phyloP scores from a whole-genome alignment of 2,329 filamentous ascomycete genomes.

The Ophiostoma fasciatum region DNA sequence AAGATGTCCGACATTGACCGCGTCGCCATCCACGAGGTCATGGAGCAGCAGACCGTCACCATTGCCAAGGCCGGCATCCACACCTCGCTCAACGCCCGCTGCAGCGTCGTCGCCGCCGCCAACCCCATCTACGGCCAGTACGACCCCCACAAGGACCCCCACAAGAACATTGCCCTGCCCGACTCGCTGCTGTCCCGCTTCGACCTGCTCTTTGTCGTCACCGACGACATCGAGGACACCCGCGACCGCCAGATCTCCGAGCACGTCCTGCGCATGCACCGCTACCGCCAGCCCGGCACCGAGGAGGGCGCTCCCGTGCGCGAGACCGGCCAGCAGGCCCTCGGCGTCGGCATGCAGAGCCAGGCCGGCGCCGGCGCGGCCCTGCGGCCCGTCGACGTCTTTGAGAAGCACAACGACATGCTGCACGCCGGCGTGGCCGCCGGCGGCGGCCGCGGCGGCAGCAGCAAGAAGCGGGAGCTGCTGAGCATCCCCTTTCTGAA shows the following conservation, averaged over 20 bases:
- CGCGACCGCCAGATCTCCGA: slow-evolving; percentile 85
- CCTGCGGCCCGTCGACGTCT: slow-evolving; percentile 73
- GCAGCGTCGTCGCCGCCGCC: slow-evolving; percentile 88
- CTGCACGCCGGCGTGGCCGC: slow-evolving; percentile 57
- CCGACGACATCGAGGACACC: slow-evolving; percentile 92
- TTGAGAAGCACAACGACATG: slow-evolving; percentile 93
- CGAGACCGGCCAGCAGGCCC: slow-evolving; percentile 67
- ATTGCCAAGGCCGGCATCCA: slow-evolving; percentile 98
- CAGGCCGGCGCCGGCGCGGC: slow-evolving; percentile 43
- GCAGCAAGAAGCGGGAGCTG: slow-evolving; percentile 68
- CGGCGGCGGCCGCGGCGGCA: slow-evolving; percentile 58
- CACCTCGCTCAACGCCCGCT: slow-evolving; percentile 90
- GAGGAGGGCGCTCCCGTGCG: slow-evolving; percentile 92
- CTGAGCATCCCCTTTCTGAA: slow-evolving; percentile 97
- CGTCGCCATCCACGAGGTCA: slow-evolving; percentile 98
- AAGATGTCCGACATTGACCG: slow-evolving; percentile 99
- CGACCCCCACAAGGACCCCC: slow-evolving; percentile 94
- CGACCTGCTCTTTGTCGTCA: slow-evolving; percentile 93
- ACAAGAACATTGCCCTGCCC: slow-evolving; percentile 94
- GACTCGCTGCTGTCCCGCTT: slow-evolving; percentile 97
- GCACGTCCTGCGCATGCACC: slow-evolving; percentile 93
- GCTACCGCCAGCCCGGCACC: slow-evolving; percentile 79
- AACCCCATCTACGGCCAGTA: slow-evolving; percentile 98
- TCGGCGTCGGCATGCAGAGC: slow-evolving; percentile 75
- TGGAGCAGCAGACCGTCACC: slow-evolving; percentile 99